These are phyloP conservation scores for Colletotrichum eleusines DNA, from an alignment of 2,329 filamentous ascomycete genomes.

Conservation along the genomic window DNA sequence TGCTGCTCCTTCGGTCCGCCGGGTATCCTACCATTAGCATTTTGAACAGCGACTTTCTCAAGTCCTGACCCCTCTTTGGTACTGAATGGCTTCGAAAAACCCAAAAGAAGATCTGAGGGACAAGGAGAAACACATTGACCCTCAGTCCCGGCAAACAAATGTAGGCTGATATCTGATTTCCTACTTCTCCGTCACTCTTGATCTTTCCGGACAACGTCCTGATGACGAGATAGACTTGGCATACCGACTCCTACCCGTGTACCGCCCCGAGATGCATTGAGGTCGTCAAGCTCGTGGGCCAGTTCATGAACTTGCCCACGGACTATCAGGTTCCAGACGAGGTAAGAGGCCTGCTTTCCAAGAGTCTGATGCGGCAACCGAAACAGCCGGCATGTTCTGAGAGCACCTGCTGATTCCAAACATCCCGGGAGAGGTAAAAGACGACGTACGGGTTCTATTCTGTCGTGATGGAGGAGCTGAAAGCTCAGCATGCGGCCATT, in stretches of 20 bases:
- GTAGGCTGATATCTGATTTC: neutral
- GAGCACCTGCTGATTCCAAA: neutral
- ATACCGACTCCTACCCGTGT: neutral
- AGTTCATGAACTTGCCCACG: neutral
- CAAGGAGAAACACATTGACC: neutral
- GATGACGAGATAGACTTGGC: neutral
- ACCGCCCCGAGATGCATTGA: neutral
- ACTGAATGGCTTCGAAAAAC: neutral
- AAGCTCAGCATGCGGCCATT: neutral
- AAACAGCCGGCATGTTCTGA: no score
- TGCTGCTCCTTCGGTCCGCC: neutral
- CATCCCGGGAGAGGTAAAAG: neutral
- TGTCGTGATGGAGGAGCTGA: neutral
- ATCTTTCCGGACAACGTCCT: neutral
- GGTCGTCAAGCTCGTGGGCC: neutral
- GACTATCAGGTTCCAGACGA: neutral
- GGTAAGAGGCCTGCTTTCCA: neutral
- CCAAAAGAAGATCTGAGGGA: no score
- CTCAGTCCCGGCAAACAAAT: neutral
- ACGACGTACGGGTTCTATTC: neutral
- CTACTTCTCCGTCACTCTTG: no score
- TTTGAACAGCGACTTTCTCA: neutral
- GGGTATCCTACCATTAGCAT: neutral
- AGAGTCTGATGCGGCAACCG: fast-evolving
- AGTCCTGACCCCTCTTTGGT: neutral